These are phyloP conservation scores for Auriscalpium vulgare DNA, from an alignment of 768 basidiomycete genomes.

Conservation along the genomic window DNA sequence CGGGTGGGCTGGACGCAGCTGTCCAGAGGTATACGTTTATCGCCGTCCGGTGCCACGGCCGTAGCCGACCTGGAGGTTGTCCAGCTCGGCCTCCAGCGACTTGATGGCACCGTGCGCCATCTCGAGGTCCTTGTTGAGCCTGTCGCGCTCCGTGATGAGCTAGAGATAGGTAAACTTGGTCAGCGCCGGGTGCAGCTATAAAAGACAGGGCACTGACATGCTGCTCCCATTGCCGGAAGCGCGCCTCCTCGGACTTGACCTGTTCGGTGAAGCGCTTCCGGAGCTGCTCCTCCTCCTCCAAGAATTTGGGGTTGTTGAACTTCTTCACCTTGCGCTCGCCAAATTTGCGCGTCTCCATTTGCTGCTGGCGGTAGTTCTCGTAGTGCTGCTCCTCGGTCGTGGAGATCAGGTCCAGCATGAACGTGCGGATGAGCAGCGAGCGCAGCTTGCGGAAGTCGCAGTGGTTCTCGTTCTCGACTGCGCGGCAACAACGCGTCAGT, in stretches of 20 bases:
- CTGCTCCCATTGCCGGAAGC: constrained; percentile 99
- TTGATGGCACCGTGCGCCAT: constrained; percentile 88
- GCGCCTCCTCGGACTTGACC: constrained; percentile 95
- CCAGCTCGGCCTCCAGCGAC: constrained; percentile 82
- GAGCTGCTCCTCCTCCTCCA: constrained; percentile 96
- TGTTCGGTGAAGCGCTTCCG: constrained; percentile 99
- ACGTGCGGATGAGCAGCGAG: constrained; percentile 89
- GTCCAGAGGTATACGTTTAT: constrained; percentile 23
- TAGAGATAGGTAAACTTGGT: constrained; percentile 26
- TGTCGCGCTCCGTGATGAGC: constrained; percentile 97
- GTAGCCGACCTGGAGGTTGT: constrained; percentile 81
- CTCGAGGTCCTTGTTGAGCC: constrained; percentile 98
- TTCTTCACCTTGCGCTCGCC: constrained; percentile 99
- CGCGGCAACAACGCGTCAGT: neutral
- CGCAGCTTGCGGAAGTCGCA: constrained; percentile 99
- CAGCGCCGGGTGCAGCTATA: neutral
- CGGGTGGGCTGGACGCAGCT: neutral
- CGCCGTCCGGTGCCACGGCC: constrained; percentile 65
- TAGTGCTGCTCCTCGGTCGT: constrained; percentile 96
- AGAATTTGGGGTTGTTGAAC: constrained; percentile 98
- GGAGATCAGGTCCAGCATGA: constrained; percentile 97
- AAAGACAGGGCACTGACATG: constrained; percentile 51
- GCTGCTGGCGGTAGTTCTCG: constrained; percentile 94
- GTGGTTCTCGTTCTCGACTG: constrained; percentile 98
- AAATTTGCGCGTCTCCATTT: constrained; percentile 99